Base-by-base conservation (phyloP, 1,284 basidiomycete species). In the Sporisorium scitamineum region DNA sequence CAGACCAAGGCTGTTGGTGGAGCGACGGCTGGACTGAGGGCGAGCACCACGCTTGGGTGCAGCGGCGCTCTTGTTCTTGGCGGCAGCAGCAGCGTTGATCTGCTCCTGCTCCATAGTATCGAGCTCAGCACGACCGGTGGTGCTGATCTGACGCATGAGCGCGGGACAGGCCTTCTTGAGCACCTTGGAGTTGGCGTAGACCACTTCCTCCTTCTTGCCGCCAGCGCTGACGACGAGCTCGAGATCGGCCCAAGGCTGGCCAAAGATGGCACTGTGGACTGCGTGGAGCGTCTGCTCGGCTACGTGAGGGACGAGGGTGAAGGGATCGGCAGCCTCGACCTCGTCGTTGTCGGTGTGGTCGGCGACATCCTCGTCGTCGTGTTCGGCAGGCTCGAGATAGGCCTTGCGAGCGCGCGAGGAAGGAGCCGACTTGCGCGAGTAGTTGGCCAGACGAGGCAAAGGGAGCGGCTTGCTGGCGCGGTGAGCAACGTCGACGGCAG, bases 221-320 rank as follows among this genome's bases (percentile, higher is more conserved):
- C 62, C 70, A 13, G 53, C 55, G 32, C 42, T 61, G 47, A 72
- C 60, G 20, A 72, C 63, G 7, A 72, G 55, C 59, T 72, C 70
- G 47, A 72, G 70, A 18, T 72, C 70, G 1, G 70, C 70, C 63
- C 63, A 72, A 2, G 70, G 70, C 48, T 62, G 63, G 18, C 70
- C 70, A 47, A 62, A 72, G 51, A 72, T 72, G 50, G 70, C 70
- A 11, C 32, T 58, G 56, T 72, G 70, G 5, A 72, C 70, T n/a
- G 70, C 70, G 34, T 72, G 62, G 11, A 72, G 70, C 8, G 70
- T 63, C 55, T 66, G 70, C 60, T 72, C 63, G 27, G 70, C 62
- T 24, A 62, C 70, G 41, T 72, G 59, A n/a, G 67, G 67, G 31
- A 70, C 67, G 26, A 70, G 67, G 10, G 56, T 63, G 57, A 70